Evolutionary conservation across 1,284 basidiomycete species (phyloP), one percentile per base, ranked within the genome.

Genomic region (Melampsora abietis-canadensis): DNA sequence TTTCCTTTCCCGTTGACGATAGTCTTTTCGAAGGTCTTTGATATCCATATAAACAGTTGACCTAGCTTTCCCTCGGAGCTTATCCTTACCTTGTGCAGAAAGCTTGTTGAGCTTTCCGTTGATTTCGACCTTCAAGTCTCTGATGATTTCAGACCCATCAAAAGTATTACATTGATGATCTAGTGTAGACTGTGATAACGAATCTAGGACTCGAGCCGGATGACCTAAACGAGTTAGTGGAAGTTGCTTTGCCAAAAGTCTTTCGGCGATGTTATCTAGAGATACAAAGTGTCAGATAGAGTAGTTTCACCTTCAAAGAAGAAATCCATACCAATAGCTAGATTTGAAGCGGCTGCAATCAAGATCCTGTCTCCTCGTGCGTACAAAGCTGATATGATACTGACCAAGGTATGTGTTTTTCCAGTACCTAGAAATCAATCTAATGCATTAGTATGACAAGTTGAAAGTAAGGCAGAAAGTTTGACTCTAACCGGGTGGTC

Each of bases 31-130:
- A 76, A 98, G 84, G 8, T 90, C 91, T 68, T 89, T 88, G 0
- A 98, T 91, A 70, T 97, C 92, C 44, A 90, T 89, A 92, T 94
- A 98, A 83, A 91, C 86, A 81, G 91, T 91, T 81, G 87, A 90
- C 66, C 95, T 84, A 81, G 95, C 94, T 1, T 84, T 82, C 0
- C 92, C 93, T 76, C 88, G 84, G 0, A 91, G 89, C 12, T 87
- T 85, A 1, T 88, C 89, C 78, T 91, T 92, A 60, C 90, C 90
- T 80, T 89, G 92, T 0, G 89, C 85, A 27, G 70, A 73, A 62
- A 97, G 84, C 12, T 87, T 82, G 8, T 83, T 84, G 14, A 95
- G 84, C 5, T 88, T 85, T 1, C 84, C 84, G 77, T 93, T 89
- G 4, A 97, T 84, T 80, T 97, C 94, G 27, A 83, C 84, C 79